Evolutionary conservation across 1,284 basidiomycete genomes (phyloP).

Genomic region (Irpex lacteus): DNA sequence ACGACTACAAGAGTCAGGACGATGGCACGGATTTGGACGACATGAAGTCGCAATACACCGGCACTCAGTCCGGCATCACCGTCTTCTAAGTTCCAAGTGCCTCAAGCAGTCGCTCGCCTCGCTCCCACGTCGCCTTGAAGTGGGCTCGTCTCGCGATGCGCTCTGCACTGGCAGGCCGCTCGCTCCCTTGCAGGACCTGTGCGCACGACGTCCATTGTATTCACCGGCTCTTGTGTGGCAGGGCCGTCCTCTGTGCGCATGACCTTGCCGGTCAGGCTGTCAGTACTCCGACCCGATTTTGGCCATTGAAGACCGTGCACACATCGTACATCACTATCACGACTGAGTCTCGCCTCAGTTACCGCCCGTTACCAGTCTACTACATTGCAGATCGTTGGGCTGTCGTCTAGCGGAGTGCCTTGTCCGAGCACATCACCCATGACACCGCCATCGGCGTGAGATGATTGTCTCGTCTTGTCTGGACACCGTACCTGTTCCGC

Average conservation of each 20-base stretch:
- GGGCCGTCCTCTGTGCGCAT: neutral
- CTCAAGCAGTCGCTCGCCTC: neutral
- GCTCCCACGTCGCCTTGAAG: neutral
- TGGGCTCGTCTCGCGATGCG: neutral
- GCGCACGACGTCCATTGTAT: neutral
- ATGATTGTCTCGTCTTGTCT: neutral
- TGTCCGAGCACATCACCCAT: neutral
- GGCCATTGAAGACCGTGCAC: slow-evolving; percentile 1
- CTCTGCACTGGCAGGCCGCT: neutral
- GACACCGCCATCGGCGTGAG: neutral
- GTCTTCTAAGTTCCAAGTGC: slow-evolving; percentile 53
- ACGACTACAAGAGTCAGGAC: slow-evolving; percentile 87
- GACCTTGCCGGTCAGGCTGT: neutral
- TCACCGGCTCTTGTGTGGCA: neutral
- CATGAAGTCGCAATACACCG: slow-evolving; percentile 81
- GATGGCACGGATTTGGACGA: slow-evolving; percentile 75
- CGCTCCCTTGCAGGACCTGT: neutral
- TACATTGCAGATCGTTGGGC: neutral
- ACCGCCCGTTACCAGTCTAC: neutral
- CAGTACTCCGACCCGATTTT: neutral
- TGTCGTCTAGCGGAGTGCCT: neutral
- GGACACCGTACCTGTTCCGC: neutral
- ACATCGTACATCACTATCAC: slow-evolving; percentile 10
- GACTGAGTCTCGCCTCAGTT: slow-evolving; percentile 1
- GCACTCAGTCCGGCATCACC: slow-evolving; percentile 79